Percentiles rank a stretch among this genome's conserved stretches.
These are phyloP conservation scores for Lophium mytilinum DNA, from an alignment of 495 filamentous ascomycete genomes.

Conservation along the genomic window DNA sequence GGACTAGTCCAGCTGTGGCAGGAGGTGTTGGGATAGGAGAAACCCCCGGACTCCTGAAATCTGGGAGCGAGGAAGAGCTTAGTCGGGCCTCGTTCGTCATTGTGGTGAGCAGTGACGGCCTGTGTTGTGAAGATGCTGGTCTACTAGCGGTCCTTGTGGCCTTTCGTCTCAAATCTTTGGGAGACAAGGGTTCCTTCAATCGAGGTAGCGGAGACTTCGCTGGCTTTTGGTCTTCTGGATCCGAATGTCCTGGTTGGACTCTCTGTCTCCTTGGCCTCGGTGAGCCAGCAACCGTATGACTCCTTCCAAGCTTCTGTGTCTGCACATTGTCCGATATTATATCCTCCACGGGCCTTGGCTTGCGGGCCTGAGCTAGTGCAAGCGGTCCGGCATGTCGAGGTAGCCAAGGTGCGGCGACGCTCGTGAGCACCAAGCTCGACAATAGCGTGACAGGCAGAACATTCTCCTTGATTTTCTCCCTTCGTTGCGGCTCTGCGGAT, in stretches of 20 bases:
- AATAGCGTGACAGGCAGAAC: conserved; percentile 62
- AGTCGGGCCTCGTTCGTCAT: conserved; percentile 32
- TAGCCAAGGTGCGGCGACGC: conserved; percentile 44
- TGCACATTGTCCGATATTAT: conserved; percentile 46
- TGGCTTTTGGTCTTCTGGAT: conserved; percentile 11
- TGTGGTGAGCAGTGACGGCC: conserved; percentile 18
- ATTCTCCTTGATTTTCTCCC: conserved; percentile 69
- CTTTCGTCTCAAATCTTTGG: conserved; percentile 16
- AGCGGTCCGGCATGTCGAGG: conserved; percentile 53
- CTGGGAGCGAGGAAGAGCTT: conserved; percentile 62
- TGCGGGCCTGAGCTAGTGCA: conserved; percentile 64
- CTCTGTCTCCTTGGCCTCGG: conserved; percentile 42
- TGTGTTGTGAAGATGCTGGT: conserved; percentile 17
- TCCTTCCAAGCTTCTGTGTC: conserved; percentile 46
- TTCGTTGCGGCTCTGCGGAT: conserved; percentile 47
- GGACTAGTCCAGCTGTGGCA: conserved; percentile 29
- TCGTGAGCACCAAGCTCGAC: conserved; percentile 60
- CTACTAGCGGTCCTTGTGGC: conserved; percentile 14
- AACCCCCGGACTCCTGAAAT: conserved; percentile 39
- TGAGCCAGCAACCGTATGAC: conserved; percentile 52
- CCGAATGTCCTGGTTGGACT: conserved; percentile 34
- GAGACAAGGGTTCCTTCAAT: conserved; percentile 3
- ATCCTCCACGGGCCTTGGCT: conserved; percentile 50
- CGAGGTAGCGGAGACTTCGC: conserved; percentile 8
- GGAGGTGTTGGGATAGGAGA: conserved; percentile 36